These are phyloP conservation scores for Aureobasidium sp. DNA, from an alignment of 2,329 filamentous ascomycete genomes.

Conservation along the genomic window DNA sequence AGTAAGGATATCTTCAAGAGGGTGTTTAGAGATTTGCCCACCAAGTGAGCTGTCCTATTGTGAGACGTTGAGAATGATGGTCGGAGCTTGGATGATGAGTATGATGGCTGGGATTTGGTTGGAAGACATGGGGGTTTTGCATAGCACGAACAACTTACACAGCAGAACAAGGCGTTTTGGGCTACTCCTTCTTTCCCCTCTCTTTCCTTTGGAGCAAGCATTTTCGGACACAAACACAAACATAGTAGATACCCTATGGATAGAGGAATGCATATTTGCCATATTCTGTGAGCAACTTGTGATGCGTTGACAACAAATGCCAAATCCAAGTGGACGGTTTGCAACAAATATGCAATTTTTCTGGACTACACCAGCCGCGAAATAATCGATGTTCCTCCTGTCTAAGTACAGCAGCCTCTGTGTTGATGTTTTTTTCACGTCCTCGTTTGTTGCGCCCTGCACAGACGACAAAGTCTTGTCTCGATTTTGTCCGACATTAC, in stretches of 20 bases:
- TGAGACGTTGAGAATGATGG: conserved; percentile 35
- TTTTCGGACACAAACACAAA: no score
- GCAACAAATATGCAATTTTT: neutral
- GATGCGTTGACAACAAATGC: no score
- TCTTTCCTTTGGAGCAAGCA: no score
- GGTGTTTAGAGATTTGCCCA: conserved; percentile 65
- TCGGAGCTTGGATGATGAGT: conserved; percentile 40
- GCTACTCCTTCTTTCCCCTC: no score
- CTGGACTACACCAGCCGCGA: neutral
- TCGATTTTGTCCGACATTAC: neutral
- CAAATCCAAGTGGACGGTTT: no score
- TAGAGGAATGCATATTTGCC: no score
- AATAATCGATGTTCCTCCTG: neutral
- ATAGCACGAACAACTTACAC: no score
- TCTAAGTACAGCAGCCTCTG: neutral
- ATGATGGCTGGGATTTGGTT: no score
- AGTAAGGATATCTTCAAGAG: conserved; percentile 84
- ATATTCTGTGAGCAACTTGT: no score
- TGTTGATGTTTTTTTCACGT: neutral
- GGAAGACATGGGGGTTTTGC: no score
- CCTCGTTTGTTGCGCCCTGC: neutral
- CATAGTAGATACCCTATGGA: no score
- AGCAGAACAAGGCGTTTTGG: no score
- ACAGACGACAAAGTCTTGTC: neutral
- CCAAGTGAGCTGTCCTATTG: conserved; percentile 31